Evolutionary conservation across 2,329 filamentous ascomycete species (phyloP), one percentile per base, ranked within the genome.

Genomic region (Aspergillus ruber): DNA sequence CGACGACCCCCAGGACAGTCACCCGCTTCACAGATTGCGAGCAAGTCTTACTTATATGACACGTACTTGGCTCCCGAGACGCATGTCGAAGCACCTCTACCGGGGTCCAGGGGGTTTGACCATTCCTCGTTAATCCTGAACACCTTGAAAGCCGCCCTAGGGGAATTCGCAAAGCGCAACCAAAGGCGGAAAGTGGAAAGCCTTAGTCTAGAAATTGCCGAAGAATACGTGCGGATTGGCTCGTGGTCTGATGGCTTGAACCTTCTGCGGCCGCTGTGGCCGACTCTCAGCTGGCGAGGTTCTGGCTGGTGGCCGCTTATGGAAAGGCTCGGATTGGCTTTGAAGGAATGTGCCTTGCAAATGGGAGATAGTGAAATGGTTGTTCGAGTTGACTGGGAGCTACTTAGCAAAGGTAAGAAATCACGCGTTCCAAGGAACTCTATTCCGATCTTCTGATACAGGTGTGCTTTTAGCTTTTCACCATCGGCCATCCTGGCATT

Each of bases 271-370:
- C 71, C 77, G 3, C 59, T 82, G 1, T 84, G 81, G 81, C 60
- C 75, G 36, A 70, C 61, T 8, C 74, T 78, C 60, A 72, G 68
- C n/a, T 84, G 81, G 81, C 75, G 82, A 41, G 65, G 64, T 39
- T 75, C 81, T 57, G 73, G 76, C n/a, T 84, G 81, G 81, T 80
- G 76, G 73, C 60, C 66, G 38, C 67, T 82, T 3, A 77, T 81
- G 52, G 71, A 70, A 45, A 73, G 76, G 36, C 73, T 82, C 36
- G 68, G 78, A 40, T 77, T 73, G 69, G 67, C 73, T 7, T 63
- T 83, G 33, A 71, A 80, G 51, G 72, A 79, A 48, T 80, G 77
- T 57, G 78, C 78, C 13, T 47, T 69, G 7, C 66, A 67, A 29
- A 56, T 71, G 8, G 60, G 71, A 32, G 69, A 80, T 54, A 61